These are phyloP conservation scores for Alternaria sp. DNA, from an alignment of 2,329 filamentous ascomycete genomes.

Conservation along the genomic window DNA sequence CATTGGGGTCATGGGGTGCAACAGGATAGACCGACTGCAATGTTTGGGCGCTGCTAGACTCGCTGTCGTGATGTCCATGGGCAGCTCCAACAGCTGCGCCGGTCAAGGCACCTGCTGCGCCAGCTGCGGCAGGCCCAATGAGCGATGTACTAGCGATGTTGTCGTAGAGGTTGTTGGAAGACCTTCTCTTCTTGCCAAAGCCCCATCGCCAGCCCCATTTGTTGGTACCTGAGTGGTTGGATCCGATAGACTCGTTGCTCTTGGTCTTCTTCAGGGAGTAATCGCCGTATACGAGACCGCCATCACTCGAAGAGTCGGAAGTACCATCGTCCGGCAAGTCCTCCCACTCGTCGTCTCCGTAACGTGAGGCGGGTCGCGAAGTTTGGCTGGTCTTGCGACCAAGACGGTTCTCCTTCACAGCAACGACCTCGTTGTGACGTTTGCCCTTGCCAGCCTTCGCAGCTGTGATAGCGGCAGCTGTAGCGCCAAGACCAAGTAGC, in stretches of 20 bases:
- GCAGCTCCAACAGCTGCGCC: conserved; percentile 57
- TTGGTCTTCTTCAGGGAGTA: conserved; percentile 45
- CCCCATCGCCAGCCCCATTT: conserved; percentile 69
- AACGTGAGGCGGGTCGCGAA: conserved; percentile 31
- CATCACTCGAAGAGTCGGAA: conserved; percentile 57
- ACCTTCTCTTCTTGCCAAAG: conserved; percentile 53
- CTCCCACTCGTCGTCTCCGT: conserved; percentile 58
- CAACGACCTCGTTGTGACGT: conserved; percentile 41
- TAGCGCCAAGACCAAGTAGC: conserved; percentile 55
- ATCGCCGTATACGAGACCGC: conserved; percentile 67
- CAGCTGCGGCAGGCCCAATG: conserved; percentile 48
- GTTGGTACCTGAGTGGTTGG: conserved; percentile 60
- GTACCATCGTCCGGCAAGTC: conserved; percentile 46
- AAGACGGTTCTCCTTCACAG: conserved; percentile 41
- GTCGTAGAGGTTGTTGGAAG: conserved; percentile 45
- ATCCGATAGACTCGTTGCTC: conserved; percentile 60
- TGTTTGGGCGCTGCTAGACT: conserved; percentile 53
- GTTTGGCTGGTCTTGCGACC: conserved; percentile 27
- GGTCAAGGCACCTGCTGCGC: conserved; percentile 42
- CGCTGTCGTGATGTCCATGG: conserved; percentile 56
- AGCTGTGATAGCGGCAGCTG: conserved; percentile 56
- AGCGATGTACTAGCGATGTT: conserved; percentile 45
- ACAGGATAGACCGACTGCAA: conserved; percentile 72
- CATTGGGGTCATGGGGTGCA: conserved; percentile 67
- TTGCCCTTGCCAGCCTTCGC: conserved; percentile 46